Percentiles rank a stretch among this genome's conserved stretches.
Conservation (phyloP, 2,329 filamentous ascomycete species). For the Rhynchosporium secalis region DNA sequence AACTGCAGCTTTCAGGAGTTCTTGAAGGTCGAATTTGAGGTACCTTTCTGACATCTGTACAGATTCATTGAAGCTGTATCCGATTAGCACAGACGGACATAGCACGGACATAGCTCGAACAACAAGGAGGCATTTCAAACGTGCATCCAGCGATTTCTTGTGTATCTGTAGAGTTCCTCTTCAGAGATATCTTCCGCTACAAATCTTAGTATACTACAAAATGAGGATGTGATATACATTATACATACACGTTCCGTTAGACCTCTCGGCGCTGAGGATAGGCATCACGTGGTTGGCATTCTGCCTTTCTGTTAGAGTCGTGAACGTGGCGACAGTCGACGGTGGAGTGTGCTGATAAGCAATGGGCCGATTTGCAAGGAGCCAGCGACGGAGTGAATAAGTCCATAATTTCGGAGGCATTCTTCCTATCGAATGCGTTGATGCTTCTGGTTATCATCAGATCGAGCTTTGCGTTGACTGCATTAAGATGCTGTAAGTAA, state of each 20-base stretch:
- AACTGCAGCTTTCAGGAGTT: too few species aligned
- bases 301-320: background rate
- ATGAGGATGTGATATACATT: background rate
- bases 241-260: constrained; percentile 2
- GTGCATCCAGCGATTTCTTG: constrained; percentile 6
- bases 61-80: too few species aligned
- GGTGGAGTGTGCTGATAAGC: background rate
- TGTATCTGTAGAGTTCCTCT: constrained; percentile 6
- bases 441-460: background rate
- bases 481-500: too few species aligned
- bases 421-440: background rate
- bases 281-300: background rate
- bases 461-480: background rate
- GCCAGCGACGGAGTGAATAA: background rate
- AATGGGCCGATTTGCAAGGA: background rate
- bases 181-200: background rate
- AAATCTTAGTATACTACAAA: background rate
- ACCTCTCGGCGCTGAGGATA: background rate
- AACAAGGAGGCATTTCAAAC: background rate
- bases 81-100: too few species aligned
- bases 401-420: background rate
- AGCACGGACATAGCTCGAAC: background rate
- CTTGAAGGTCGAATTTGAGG: too few species aligned
- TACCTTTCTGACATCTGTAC: too few species aligned
- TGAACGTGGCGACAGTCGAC: background rate